phyloP scores from a whole-genome alignment of 1,284 basidiomycete species.

The Fomes fomentarius region DNA sequence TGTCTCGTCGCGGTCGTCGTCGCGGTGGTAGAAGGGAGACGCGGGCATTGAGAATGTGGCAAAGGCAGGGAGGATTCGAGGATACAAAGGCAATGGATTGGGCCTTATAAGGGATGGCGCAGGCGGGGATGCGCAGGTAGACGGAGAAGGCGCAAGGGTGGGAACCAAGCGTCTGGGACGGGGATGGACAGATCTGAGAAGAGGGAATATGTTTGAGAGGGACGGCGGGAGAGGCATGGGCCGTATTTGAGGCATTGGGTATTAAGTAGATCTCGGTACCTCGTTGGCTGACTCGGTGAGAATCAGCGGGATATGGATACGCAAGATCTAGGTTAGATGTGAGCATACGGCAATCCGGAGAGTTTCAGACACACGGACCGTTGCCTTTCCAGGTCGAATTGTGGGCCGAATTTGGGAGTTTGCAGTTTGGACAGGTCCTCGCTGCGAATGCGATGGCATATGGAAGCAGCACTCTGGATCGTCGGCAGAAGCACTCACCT shows the following conservation, averaged over 20 bases:
- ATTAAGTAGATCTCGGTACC: constrained; percentile 26
- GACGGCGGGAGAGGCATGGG: constrained; percentile 23
- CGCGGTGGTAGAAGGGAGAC: constrained; percentile 37
- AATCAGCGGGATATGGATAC: constrained; percentile 24
- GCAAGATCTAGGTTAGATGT: constrained; percentile 23
- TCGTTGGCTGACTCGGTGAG: constrained; percentile 25
- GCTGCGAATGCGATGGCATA: constrained; percentile 18
- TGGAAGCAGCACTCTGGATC: constrained; percentile 23
- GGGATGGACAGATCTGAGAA: constrained; percentile 20
- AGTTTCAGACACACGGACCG: constrained; percentile 21
- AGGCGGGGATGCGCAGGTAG: constrained; percentile 24
- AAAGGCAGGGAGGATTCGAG: constrained; percentile 24
- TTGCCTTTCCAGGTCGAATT: constrained; percentile 24
- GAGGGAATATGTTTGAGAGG: constrained; percentile 25
- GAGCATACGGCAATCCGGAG: constrained; percentile 21
- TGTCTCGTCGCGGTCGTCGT: constrained; percentile 31
- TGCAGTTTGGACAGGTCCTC: constrained; percentile 15
- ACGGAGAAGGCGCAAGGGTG: constrained; percentile 23
- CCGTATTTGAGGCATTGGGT: constrained; percentile 25
- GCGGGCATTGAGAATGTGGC: constrained; percentile 31
- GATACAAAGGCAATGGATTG: constrained; percentile 25
- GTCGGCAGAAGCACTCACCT: constrained; percentile 28
- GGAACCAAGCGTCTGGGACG: constrained; percentile 22
- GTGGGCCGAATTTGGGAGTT: constrained; percentile 19
- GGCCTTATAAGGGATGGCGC: constrained; percentile 30